Evolutionary conservation across 2,329 filamentous ascomycete species (phyloP), one percentile per base, ranked within the genome.

Genomic region (Aureobasidium pullulans): DNA sequence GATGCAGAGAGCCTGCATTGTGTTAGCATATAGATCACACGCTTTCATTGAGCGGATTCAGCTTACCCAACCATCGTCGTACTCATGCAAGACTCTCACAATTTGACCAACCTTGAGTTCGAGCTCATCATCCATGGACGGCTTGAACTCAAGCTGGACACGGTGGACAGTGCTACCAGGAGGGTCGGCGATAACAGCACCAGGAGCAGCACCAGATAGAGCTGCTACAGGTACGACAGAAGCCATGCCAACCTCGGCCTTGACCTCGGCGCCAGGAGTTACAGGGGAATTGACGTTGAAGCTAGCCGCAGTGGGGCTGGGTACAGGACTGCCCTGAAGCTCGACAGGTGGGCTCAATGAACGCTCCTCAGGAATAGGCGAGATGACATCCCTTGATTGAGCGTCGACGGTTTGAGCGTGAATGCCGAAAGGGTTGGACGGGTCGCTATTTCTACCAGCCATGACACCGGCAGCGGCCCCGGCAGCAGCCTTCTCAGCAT

Each of bases 31-130:
- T 6, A 43, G 10, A 48, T 31, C 9, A 6, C 11, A 31, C 4
- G 15, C 36, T 39, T 32, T 29, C 9, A 29, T 19, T 9, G 19
- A 2, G 13, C 39, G 44, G 42, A 16, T 23, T 23, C 15, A 34
- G 81, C 88, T 82, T 82, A 93, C 89, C 94, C 94, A 99, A 68
- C 94, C 94, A 75, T 99, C 94, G 70, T 99, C 94, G 68, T 97
- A 99, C 75, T 96, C 92, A 70, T 97, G 93, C 56, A 97, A 79
- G 64, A 99, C 79, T 64, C 93, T 84, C 53, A 97, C 90, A 50
- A 99, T 80, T 63, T 95, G 86, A 56, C 94, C 94, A 60, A 87
- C 84, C 63, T 79, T 82, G 46, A 99, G 81, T 63, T 85, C 88
- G 69, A 99, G 79, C 75, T 99, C 94, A 70, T 99, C 94, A 6